Evolutionary conservation across 805 yeast genomes (phyloP).

Genomic region (Torulaspora quercuum): DNA sequence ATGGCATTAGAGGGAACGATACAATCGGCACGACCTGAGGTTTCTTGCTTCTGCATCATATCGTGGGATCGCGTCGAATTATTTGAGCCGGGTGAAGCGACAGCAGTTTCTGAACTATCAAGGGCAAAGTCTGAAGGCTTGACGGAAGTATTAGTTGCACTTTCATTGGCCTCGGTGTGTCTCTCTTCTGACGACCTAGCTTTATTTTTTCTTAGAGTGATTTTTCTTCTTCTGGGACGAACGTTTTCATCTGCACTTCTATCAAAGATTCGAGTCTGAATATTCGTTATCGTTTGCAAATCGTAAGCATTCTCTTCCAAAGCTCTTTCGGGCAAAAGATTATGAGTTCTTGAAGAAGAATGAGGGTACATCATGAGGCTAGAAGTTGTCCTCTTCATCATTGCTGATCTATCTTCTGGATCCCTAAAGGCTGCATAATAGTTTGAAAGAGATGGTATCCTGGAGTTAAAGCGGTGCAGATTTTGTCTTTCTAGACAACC

Average conservation of each 20-base stretch:
- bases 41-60: too few relatives aligned
- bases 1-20: background rate
- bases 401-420: conserved; percentile 8
- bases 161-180: background rate
- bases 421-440: conserved; percentile 18
- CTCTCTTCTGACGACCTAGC: conserved; percentile 1
- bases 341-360: conserved; percentile 14
- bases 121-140: background rate
- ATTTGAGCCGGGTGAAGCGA: conserved; percentile 9
- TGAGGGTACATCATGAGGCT: conserved; percentile 6
- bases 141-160: too few relatives aligned
- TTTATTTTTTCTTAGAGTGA: conserved; percentile 21
- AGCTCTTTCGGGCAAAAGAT: conserved; percentile 27
- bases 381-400: conserved; percentile 9
- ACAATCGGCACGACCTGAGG: too few relatives aligned
- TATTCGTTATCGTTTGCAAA: conserved; percentile 29
- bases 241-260: conserved; percentile 30
- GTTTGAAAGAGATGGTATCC: conserved; percentile 33
- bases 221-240: conserved; percentile 33
- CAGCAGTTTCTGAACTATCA: conserved; percentile 6
- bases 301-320: conserved; percentile 25
- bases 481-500: conserved; percentile 38
- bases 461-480: conserved; percentile 32
- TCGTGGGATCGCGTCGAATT: conserved; percentile 2
- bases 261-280: conserved; percentile 35